Conservation (phyloP, 2,329 filamentous ascomycete genomes). For the Golovinomyces cichoracearum region DNA sequence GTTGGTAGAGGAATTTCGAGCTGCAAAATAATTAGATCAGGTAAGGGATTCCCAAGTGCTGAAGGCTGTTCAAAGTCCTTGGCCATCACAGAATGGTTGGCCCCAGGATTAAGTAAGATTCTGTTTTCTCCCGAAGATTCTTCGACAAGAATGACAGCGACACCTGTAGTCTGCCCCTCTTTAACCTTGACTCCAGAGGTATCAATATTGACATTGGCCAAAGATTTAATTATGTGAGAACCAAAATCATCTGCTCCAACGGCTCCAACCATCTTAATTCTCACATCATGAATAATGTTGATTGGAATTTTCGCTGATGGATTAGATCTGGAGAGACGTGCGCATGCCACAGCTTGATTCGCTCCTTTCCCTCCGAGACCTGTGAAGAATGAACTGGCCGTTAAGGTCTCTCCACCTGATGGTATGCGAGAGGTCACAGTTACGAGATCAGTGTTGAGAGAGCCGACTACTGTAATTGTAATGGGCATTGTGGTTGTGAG, state of each 20-base stretch:
- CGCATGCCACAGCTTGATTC: slow-evolving; percentile 36
- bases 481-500: no score
- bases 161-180: slow-evolving; percentile 30
- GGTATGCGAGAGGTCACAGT: slow-evolving; percentile 69
- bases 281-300: slow-evolving; percentile 11
- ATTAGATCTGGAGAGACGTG: slow-evolving; percentile 43
- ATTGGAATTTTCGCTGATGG: slow-evolving; percentile 7
- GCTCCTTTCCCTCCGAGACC: slow-evolving; percentile 83
- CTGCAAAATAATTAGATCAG: slow-evolving; percentile 47
- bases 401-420: slow-evolving; percentile 63
- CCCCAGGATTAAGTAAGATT: slow-evolving; percentile 47
- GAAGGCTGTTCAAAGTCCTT: slow-evolving; percentile 17
- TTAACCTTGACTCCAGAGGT: slow-evolving; percentile 25
- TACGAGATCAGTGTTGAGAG: slow-evolving; percentile 82
- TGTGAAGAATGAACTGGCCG: slow-evolving; percentile 48
- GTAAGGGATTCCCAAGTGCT: slow-evolving; percentile 18
- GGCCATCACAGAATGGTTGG: slow-evolving; percentile 29
- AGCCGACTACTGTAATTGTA: slow-evolving; percentile 79
- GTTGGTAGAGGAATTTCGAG: slow-evolving; percentile 48
- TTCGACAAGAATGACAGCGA: slow-evolving; percentile 54
- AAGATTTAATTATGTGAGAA: slow-evolving; percentile 27
- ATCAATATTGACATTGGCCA: slow-evolving; percentile 36
- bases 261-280: slow-evolving; percentile 46
- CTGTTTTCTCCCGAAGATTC: slow-evolving; percentile 19
- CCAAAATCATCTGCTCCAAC: slow-evolving; percentile 47